Evolutionary conservation across 2,329 filamentous ascomycete species (phyloP), one percentile per base, ranked within the genome.

Genomic region (Aphanoascus verrucosus): DNA sequence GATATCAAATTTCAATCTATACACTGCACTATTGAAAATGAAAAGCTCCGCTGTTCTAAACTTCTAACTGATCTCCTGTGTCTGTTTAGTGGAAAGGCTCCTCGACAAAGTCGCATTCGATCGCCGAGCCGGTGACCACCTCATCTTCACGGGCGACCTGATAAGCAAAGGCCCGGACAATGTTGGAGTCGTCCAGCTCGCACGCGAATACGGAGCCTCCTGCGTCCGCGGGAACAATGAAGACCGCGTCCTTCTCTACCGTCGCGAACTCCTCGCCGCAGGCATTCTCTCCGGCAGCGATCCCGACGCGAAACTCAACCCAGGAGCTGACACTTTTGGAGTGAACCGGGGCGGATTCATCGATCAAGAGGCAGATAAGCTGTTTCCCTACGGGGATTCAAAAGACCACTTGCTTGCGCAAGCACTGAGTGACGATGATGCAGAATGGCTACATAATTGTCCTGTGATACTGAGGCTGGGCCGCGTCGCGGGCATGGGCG

Each of bases 171-270:
- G 91, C 0, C 88, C 90, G 9, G 83, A 95, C 69, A 91, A 86
- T 32, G 63, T 77, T 0, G 88, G 84, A 37, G 87, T 95, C 0
- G 76, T 97, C 46, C 80, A 85, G 55, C 75, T 89, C 41, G 84
- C 88, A 37, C 85, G 88, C 66, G 70, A 78, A 12, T 71, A 91
- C 37, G 79, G 80, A 49, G 90, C 91, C 19, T 87, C 84, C 31
- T 87, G 82, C 57, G 88, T 97, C 7, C 83, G 91, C 49, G 93
- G 93, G 15, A 96, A 96, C 69, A 87, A 95, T 70, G 93, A 98
- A 66, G 90, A 97, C 66, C 79, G 83, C 19, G 76, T 96, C 17
- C 76, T 97, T n/a, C 76, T 84, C 7, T 77, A 82, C 1, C 79
- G 82, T 56, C 72, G 74, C 28, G 67, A 75, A 42, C 72, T 66